Evolutionary conservation across 2,329 filamentous ascomycete genomes (phyloP), one percentile per base, ranked within the genome.

Genomic region (Exophiala oligosperma): DNA sequence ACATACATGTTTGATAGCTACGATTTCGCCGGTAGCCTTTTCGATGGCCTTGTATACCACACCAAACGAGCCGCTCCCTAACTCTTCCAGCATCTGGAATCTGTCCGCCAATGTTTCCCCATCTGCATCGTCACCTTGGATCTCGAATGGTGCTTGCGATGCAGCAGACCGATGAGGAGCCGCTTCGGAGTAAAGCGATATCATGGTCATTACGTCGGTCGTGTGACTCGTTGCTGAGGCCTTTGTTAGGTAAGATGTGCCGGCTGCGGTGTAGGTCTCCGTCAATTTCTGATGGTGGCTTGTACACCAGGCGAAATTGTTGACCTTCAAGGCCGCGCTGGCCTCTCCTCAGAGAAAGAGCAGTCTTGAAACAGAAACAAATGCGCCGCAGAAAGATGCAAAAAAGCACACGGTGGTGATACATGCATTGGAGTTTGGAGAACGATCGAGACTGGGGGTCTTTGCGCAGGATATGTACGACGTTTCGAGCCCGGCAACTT

Each of bases 21-120:
- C 94, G 41, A 92, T 89, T 69, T 97, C 92, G 64, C 93, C 93
- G 1, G 93, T 97, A 28, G 85, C 80, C 72, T 87, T 91, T 69
- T 97, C 92, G 70, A 97, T 92, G 51, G 92, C 94, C 74, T 97
- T 97, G 82, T 96, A 99, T 32, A 99, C 94, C 46, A 93, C 87
- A 56, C 94, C 94, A 74, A 99, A 99, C 74, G 92, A 97, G 59
- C 93, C 93, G 75, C 92, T 92, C 70, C 93, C 93, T 69, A 97
- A 83, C 80, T 97, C 94, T 81, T 97, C 93, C 69, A 97, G 83
- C 73, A 97, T 90, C 77, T 96, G 90, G 76, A 96, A 99, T 72
- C 90, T 88, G 70, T 87, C 87, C 68, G 92, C 65, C 29, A 67
- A 40, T 11, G 61, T 60, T 38, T 67, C 65, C 40, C 65, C 65